Evolutionary conservation across 2,329 filamentous ascomycete genomes (phyloP).

Genomic region (Phialocephala subalpina): DNA sequence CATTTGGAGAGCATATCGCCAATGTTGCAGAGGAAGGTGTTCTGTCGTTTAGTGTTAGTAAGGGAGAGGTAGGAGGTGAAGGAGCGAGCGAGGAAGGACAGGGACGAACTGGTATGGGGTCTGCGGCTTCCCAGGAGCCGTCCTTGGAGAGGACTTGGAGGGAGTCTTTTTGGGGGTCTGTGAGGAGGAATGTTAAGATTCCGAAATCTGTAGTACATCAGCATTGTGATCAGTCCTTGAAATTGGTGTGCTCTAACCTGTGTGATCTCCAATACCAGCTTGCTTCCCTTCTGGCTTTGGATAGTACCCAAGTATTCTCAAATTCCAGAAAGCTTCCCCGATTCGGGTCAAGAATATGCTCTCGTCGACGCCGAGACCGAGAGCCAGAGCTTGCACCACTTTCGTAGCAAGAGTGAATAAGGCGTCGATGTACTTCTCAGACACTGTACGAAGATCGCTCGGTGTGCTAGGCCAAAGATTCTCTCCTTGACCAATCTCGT

Average conservation of each 20-base stretch:
- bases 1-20: conserved; percentile 23
- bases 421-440: conserved; percentile 26
- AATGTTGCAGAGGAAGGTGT: conserved; percentile 16
- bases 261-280: conserved; percentile 29
- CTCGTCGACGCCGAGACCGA: conserved; percentile 29
- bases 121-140: conserved; percentile 28
- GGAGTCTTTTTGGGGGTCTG: conserved; percentile 28
- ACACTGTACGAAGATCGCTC: neutral
- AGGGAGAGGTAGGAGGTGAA: no score
- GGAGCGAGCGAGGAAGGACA: no score
- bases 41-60: neutral
- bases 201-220: conserved; percentile 26
- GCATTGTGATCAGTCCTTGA: neutral
- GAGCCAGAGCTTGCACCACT: conserved; percentile 27
- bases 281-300: neutral
- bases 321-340: conserved; percentile 31
- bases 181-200: conserved; percentile 31
- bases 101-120: conserved; percentile 13
- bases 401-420: conserved; percentile 19
- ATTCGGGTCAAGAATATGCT: conserved; percentile 24
- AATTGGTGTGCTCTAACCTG: conserved; percentile 1
- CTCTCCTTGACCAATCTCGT: neutral
- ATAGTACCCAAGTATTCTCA: conserved; percentile 28
- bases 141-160: conserved; percentile 28
- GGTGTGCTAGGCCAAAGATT: conserved; percentile 7